These are phyloP conservation scores for Pelargonium nanum DNA, from an alignment of 345 rosid genomes.

Conservation along the genomic window DNA sequence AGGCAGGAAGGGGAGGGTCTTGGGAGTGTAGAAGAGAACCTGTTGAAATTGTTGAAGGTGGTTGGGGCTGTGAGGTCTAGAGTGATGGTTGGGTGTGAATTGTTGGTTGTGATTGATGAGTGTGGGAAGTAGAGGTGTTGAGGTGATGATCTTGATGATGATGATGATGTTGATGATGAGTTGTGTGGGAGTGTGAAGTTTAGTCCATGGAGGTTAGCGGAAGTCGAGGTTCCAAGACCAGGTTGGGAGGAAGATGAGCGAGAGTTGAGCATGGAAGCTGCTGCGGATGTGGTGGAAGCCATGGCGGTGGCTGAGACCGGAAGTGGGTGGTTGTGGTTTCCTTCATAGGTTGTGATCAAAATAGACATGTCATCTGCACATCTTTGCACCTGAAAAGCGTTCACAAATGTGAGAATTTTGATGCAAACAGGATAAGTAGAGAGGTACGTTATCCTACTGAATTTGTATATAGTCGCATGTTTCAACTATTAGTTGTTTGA, in stretches of 20 bases:
- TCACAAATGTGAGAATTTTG: background rate
- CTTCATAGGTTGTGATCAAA: slow-evolving; percentile 85
- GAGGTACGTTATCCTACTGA: no score
- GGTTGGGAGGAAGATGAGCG: slow-evolving; percentile 27
- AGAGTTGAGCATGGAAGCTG: slow-evolving; percentile 77
- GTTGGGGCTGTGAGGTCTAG: slow-evolving; percentile 47
- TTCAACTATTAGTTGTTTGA: no score
- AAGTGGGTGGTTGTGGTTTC: slow-evolving; percentile 89
- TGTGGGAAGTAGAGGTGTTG: slow-evolving; percentile 20
- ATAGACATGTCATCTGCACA: slow-evolving; percentile 73
- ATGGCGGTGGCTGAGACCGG: slow-evolving; percentile 83
- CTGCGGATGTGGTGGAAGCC: slow-evolving; percentile 87
- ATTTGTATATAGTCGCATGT: no score
- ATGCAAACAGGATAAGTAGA: no score
- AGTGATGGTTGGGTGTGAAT: slow-evolving; percentile 54
- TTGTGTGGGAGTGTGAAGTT: background rate
- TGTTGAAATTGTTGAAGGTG: slow-evolving; percentile 9
- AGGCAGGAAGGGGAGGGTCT: slow-evolving; percentile 21
- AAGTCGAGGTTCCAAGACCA: background rate
- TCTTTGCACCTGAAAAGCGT: slow-evolving; percentile 63
- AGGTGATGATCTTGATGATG: background rate
- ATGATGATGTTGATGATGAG: background rate
- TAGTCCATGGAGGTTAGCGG: background rate
- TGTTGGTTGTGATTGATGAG: slow-evolving; percentile 35
- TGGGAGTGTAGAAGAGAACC: slow-evolving; percentile 7